These are phyloP conservation scores for Grosmannia penicillata DNA, from an alignment of 2,329 filamentous ascomycete genomes.

Conservation along the genomic window DNA sequence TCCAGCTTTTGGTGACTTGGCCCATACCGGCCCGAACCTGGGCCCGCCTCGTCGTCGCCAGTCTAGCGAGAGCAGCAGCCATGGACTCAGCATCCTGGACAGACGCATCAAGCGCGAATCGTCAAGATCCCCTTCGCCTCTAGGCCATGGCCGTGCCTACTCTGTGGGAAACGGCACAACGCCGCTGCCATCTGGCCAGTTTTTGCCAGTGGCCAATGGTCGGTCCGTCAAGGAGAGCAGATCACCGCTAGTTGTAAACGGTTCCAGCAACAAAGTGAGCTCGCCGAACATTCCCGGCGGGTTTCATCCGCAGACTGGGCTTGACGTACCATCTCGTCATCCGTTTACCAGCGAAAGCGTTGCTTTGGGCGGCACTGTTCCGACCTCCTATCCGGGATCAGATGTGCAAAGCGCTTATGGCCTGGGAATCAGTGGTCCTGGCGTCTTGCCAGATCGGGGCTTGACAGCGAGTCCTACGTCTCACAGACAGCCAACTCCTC, in stretches of 20 bases:
- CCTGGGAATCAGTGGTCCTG: conserved; percentile 10
- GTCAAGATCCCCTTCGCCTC: conserved; percentile 38
- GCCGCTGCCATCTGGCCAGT: conserved; percentile 24
- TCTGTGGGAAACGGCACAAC: conserved; percentile 25
- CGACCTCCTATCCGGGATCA: conserved; percentile 10
- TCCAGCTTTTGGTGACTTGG: conserved; percentile 31
- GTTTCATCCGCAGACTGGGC: neutral
- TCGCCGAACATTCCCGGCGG: neutral
- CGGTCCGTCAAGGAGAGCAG: conserved; percentile 15
- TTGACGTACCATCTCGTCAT: conserved; percentile 14
- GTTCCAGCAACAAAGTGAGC: conserved; percentile 19
- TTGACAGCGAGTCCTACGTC: neutral
- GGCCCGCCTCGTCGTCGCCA: conserved; percentile 23
- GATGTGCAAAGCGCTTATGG: conserved; percentile 23
- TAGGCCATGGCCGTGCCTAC: conserved; percentile 32
- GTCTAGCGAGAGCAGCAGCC: conserved; percentile 39
- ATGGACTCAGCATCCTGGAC: conserved; percentile 37
- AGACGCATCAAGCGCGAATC: conserved; percentile 35
- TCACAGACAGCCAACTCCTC: neutral
- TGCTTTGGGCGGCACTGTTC: conserved; percentile 12
- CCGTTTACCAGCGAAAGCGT: conserved; percentile 14
- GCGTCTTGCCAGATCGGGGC: conserved; percentile 1
- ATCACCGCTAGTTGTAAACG: conserved; percentile 25
- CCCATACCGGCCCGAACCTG: conserved; percentile 10
- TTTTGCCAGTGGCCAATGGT: conserved; percentile 16